Conservation (phyloP, 805 yeast genomes). For the Candida succiphila region DNA sequence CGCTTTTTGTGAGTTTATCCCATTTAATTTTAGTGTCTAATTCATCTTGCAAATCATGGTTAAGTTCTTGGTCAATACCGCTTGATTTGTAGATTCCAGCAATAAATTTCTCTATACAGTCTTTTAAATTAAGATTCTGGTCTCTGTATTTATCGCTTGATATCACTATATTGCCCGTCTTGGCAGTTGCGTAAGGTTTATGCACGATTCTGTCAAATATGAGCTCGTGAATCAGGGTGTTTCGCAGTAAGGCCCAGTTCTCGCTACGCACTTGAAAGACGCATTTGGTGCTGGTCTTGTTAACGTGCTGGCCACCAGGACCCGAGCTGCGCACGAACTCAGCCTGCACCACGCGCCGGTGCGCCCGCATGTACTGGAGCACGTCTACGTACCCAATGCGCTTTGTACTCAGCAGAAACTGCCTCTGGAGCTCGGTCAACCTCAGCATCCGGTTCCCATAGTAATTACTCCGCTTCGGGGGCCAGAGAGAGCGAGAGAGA, state of each 20-base stretch:
- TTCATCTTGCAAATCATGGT: neutral
- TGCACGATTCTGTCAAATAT: too few relatives aligned
- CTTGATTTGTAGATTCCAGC: constrained; percentile 26
- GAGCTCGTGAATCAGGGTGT: too few relatives aligned
- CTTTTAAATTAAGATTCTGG: constrained; percentile 32
- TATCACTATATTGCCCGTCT: constrained; percentile 16
- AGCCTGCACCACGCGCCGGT: too few relatives aligned
- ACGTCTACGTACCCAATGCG: too few relatives aligned
- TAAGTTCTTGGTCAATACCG: neutral
- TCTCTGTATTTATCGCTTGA: constrained; percentile 23
- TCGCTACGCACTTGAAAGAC: constrained; percentile 17
- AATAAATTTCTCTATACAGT: constrained; percentile 36
- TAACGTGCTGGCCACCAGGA: constrained; percentile 55
- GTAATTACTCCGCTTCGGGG: too few relatives aligned
- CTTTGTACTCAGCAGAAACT: too few relatives aligned
- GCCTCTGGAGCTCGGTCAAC: too few relatives aligned
- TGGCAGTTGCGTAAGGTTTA: constrained; percentile 6
- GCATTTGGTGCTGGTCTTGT: constrained; percentile 43
- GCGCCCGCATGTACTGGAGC: too few relatives aligned
- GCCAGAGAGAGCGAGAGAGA: too few relatives aligned
- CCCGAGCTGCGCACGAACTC: constrained; percentile 36
- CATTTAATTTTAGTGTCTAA: constrained; percentile 1
- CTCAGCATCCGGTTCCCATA: too few relatives aligned
- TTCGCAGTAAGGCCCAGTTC: too few relatives aligned
- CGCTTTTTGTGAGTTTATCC: constrained; percentile 1